These are phyloP conservation scores for Arabidopsis lyrata DNA, from an alignment of 441 rosid species.

Conservation along the genomic window DNA sequence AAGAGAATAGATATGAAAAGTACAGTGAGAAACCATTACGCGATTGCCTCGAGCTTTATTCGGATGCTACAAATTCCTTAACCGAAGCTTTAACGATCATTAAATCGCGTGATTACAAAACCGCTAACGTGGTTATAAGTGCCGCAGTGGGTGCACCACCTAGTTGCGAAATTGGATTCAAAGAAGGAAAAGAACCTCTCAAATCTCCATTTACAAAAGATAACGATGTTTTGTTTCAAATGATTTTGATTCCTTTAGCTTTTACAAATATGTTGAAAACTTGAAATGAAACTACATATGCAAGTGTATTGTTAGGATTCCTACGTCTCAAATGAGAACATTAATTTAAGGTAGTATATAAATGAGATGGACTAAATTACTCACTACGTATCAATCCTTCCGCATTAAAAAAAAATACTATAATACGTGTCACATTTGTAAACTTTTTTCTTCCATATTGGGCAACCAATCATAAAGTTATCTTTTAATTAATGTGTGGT, in stretches of 20 bases:
- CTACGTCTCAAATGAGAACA: not conserved
- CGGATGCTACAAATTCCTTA: slow-evolving; percentile 37
- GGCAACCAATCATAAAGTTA: too few relatives aligned
- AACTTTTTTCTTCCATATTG: too few relatives aligned
- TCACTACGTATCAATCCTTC: not conserved
- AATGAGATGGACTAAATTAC: not conserved
- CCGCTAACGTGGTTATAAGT: slow-evolving; percentile 45
- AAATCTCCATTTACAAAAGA: slow-evolving; percentile 49
- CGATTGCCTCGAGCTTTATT: slow-evolving; percentile 55
- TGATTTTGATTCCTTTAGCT: slow-evolving; percentile 45
- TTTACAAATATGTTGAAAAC: slow-evolving; percentile 54
- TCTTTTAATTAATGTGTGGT: too few relatives aligned
- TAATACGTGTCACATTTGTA: too few relatives aligned
- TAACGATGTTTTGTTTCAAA: slow-evolving; percentile 47
- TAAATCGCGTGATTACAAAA: slow-evolving; percentile 42
- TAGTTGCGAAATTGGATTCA: slow-evolving; percentile 58
- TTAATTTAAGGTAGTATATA: not conserved
- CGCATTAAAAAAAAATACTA: not conserved
- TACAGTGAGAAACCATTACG: slow-evolving; percentile 36
- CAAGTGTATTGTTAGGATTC: not conserved
- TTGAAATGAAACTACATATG: slow-evolving; percentile 7
- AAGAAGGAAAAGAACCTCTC: slow-evolving; percentile 40
- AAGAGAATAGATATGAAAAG: slow-evolving; percentile 14
- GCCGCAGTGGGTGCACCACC: slow-evolving; percentile 49
- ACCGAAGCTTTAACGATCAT: slow-evolving; percentile 34